Evolutionary conservation across 1,284 basidiomycete species (phyloP).

Genomic region (Heliocybe sulcata): DNA sequence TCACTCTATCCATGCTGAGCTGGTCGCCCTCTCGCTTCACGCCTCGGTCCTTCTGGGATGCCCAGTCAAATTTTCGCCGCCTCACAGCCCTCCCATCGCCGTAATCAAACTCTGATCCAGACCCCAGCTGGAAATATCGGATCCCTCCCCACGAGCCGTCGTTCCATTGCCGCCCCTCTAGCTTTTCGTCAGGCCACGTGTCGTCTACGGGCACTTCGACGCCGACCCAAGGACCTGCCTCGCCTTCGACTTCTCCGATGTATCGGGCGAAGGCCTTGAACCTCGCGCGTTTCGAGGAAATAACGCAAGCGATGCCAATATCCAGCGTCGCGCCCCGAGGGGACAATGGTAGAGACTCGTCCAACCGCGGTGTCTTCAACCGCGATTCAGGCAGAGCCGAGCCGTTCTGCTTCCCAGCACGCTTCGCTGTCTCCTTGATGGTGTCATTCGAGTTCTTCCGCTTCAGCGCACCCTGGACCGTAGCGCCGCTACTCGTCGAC

Average conservation of each 20-base stretch:
- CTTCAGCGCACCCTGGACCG: conserved; percentile 21
- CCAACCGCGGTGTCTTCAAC: background rate
- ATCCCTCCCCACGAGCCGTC: conserved; percentile 77
- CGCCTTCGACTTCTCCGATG: conserved; percentile 78
- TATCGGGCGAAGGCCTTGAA: conserved; percentile 86
- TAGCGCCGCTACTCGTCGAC: conserved; percentile 20
- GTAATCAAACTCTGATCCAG: conserved; percentile 51
- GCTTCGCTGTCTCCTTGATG: conserved; percentile 20
- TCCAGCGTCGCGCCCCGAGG: conserved; percentile 70
- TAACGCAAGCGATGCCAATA: conserved; percentile 89
- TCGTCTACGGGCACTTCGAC: conserved; percentile 78
- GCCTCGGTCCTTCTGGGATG: conserved; percentile 22
- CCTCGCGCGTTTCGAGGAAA: conserved; percentile 72
- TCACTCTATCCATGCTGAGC: conserved; percentile 49
- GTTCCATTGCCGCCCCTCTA: conserved; percentile 65
- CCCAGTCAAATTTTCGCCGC: conserved; percentile 37
- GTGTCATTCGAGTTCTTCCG: conserved; percentile 30
- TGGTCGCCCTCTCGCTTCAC: conserved; percentile 65
- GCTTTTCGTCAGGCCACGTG: conserved; percentile 42
- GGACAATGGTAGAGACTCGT: conserved; percentile 6
- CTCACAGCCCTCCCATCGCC: conserved; percentile 37
- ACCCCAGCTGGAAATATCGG: conserved; percentile 71
- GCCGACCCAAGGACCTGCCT: conserved; percentile 84
- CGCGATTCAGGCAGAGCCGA: background rate
- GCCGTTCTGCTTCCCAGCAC: background rate